phyloP scores from a whole-genome alignment of 768 basidiomycete species.

The Wakefieldia striispora region DNA sequence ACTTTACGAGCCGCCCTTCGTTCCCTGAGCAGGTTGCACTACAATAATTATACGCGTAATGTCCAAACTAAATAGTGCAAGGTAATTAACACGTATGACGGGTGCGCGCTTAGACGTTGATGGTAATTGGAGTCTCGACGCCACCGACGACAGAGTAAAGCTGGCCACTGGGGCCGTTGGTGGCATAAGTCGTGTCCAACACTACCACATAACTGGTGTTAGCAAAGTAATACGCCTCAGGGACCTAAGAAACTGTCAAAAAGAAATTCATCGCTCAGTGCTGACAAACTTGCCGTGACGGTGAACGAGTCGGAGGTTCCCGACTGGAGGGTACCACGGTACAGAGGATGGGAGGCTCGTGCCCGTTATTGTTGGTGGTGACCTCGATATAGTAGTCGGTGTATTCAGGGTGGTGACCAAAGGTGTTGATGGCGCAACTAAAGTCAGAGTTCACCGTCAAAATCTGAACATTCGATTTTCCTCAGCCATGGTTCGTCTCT shows the following conservation, averaged over 20 bases:
- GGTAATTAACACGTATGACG: not conserved
- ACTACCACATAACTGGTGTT: constrained; percentile 22
- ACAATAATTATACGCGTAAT: too few relatives aligned
- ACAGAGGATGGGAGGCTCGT: constrained; percentile 31
- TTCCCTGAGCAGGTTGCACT: too few relatives aligned
- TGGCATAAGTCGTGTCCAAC: constrained; percentile 23
- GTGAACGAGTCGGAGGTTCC: constrained; percentile 15
- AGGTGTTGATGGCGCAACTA: constrained; percentile 22
- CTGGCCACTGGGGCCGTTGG: constrained; percentile 18
- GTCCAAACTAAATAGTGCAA: not conserved
- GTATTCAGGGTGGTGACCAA: constrained; percentile 19
- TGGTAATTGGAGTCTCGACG: constrained; percentile 11
- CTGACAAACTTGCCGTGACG: constrained; percentile 10
- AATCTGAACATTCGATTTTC: constrained; percentile 4
- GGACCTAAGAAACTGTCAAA: constrained; percentile 21
- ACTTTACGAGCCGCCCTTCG: too few relatives aligned
- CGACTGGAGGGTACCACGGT: constrained; percentile 15
- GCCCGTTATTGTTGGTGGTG: constrained; percentile 29
- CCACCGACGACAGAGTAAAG: constrained; percentile 25
- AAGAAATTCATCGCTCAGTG: too few relatives aligned
- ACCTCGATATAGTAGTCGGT: constrained; percentile 36
- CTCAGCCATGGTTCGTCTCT: constrained; percentile 1
- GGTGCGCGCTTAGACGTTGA: constrained; percentile 9
- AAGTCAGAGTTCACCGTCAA: constrained; percentile 25
- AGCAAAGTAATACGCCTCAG: constrained; percentile 21